Evolutionary conservation across 192 early-diverging fungal species (phyloP).

Genomic region (Gonapodya sp.): DNA sequence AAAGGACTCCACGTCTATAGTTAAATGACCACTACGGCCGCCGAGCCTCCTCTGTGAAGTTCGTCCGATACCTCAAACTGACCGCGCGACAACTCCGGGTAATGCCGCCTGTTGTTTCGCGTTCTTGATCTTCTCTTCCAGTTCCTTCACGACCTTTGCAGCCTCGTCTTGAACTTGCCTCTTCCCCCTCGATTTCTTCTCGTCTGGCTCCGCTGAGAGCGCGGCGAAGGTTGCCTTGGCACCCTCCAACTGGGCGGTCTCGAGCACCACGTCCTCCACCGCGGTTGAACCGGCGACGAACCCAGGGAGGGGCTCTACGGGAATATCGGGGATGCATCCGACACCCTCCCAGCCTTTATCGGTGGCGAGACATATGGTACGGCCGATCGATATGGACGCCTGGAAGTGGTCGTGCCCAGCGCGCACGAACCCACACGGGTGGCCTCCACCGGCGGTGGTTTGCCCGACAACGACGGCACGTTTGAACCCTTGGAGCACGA

Average conservation of each 20-base stretch:
- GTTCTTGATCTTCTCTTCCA: not conserved
- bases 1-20: too few species aligned
- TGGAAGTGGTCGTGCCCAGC: slow-evolving; percentile 20
- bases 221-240: not conserved
- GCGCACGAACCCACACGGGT: slow-evolving; percentile 11
- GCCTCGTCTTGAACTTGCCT: not conserved
- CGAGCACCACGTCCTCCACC: not conserved
- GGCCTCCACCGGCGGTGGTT: slow-evolving; percentile 16
- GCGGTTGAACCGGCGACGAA: not conserved
- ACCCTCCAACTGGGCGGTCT: slow-evolving; percentile 1
- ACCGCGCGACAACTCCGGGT: too few species aligned
- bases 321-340: slow-evolving; percentile 11
- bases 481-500: slow-evolving; percentile 14
- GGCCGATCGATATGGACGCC: slow-evolving; percentile 17
- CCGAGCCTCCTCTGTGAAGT: too few species aligned
- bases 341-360: slow-evolving; percentile 19
- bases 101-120: not conserved
- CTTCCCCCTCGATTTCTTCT: not conserved
- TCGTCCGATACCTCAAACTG: too few species aligned
- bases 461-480: slow-evolving; percentile 13
- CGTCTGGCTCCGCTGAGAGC: not conserved
- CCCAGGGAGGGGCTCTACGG: slow-evolving; percentile 1
- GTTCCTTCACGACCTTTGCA: not conserved
- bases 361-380: not conserved
- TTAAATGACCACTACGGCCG: too few species aligned